Conservation (phyloP, 345 rosid genomes). For the Gossypium sturtianum region DNA sequence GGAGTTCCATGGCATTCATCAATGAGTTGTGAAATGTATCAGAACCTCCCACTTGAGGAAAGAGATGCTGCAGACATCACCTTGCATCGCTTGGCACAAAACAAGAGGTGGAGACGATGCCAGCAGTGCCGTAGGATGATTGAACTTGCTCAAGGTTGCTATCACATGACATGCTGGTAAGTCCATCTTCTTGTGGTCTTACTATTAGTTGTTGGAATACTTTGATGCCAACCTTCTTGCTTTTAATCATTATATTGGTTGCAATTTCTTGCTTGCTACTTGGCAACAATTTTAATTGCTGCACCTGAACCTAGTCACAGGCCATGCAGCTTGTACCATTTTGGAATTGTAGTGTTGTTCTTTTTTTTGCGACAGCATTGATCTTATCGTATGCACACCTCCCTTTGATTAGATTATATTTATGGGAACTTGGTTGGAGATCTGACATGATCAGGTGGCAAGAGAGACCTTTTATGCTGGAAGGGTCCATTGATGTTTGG, state of each 20-base stretch:
- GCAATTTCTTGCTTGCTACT: not conserved
- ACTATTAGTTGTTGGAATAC: not conserved
- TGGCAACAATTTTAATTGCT: not conserved
- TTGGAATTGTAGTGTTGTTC: not conserved
- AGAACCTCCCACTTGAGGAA: constrained; percentile 74
- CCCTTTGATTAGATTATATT: not conserved
- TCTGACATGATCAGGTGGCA: not conserved
- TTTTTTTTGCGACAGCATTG: not conserved
- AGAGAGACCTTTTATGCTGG: not conserved
- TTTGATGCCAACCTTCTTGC: not conserved
- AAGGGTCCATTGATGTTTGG: not conserved
- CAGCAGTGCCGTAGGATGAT: constrained; percentile 93
- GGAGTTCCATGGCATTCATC: constrained; percentile 95
- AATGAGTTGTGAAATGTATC: constrained; percentile 84
- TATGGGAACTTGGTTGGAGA: not conserved
- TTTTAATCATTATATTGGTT: not conserved
- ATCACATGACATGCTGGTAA: constrained; percentile 97
- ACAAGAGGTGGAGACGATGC: constrained; percentile 92
- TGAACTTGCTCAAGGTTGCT: constrained; percentile 88
- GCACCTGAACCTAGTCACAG: not conserved
- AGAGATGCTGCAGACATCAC: constrained; percentile 79
- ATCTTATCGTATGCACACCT: not conserved
- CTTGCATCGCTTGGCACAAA: constrained; percentile 73
- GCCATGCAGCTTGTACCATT: not conserved
- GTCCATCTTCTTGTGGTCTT: constrained; percentile 6